Percentiles rank a stretch among this genome's conserved stretches.
phyloP scores from a whole-genome alignment of 352 stramenopile genomes.

The Globisporangium orthogonon region DNA sequence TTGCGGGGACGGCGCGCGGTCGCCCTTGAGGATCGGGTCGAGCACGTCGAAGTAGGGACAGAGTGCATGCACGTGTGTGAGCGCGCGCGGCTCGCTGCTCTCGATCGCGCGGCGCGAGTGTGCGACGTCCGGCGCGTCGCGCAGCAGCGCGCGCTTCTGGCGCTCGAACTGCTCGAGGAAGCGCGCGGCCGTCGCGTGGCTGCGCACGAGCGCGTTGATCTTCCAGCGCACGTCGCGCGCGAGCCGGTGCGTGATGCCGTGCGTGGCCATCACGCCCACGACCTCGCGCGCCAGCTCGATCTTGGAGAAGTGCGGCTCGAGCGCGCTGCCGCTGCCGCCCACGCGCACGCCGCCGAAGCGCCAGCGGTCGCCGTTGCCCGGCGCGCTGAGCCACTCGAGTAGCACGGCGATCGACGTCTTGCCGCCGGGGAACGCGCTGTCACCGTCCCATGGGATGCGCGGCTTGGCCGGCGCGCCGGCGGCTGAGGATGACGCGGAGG shows the following conservation, averaged over 20 bases:
- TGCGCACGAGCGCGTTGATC: conserved; percentile 11
- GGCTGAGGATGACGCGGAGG: background rate
- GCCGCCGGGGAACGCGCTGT: conserved; percentile 10
- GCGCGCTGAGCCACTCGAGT: conserved; percentile 31
- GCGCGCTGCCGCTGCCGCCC: background rate
- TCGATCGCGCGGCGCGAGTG: conserved; percentile 1
- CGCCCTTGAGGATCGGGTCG: conserved; percentile 9
- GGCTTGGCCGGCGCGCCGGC: background rate
- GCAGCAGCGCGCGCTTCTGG: conserved; percentile 4
- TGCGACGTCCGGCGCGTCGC: background rate
- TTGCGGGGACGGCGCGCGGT: background rate
- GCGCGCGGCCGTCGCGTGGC: conserved; percentile 7
- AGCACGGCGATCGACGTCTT: conserved; percentile 48
- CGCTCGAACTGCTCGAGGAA: conserved; percentile 10
- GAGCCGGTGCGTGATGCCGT: conserved; percentile 13
- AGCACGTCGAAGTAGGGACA: conserved; percentile 12
- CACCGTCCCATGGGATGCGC: conserved; percentile 9
- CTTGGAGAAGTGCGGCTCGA: conserved; percentile 11
- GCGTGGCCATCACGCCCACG: conserved; percentile 1
- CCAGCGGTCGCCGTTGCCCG: conserved; percentile 41
- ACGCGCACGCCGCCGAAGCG: conserved; percentile 8
- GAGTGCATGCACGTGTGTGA: conserved; percentile 9
- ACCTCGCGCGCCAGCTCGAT: conserved; percentile 15
- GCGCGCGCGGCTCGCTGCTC: conserved; percentile 7
- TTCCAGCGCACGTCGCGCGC: conserved; percentile 15